Conservation (phyloP, 2,329 filamentous ascomycete species). For the Chaetomiaceae sp. region DNA sequence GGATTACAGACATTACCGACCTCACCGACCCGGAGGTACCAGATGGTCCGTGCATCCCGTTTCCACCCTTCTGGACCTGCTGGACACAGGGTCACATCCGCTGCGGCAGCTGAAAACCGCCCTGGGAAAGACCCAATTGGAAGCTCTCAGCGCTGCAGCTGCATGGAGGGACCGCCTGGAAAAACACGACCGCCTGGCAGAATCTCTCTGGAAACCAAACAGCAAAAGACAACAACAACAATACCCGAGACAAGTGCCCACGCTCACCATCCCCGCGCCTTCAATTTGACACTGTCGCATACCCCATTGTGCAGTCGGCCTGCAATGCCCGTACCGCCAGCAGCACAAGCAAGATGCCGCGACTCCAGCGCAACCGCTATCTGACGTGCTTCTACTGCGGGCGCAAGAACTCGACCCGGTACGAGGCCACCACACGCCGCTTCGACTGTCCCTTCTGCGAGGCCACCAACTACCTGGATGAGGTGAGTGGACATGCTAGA, state of each 20-base stretch:
- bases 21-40: too few relatives aligned
- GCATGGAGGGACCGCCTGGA: constrained; percentile 1
- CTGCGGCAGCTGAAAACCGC: neutral
- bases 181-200: constrained; percentile 29
- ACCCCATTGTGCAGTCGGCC: constrained; percentile 1
- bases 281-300: neutral
- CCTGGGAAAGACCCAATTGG: constrained; percentile 8
- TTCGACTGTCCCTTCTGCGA: constrained; percentile 78
- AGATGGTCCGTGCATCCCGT: neutral
- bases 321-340: constrained; percentile 11
- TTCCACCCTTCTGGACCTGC: too few relatives aligned
- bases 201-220: constrained; percentile 13
- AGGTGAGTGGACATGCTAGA: too few relatives aligned
- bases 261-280: too few relatives aligned
- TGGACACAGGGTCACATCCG: neutral
- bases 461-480: constrained; percentile 82
- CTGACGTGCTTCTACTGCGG: constrained; percentile 83
- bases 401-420: constrained; percentile 55
- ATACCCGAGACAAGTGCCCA: too few relatives aligned
- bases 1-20: too few relatives aligned
- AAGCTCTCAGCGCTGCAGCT: too few relatives aligned
- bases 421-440: constrained; percentile 53
- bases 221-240: constrained; percentile 12
- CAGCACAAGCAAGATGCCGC: constrained; percentile 35
- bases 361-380: constrained; percentile 38